Evolutionary conservation across 495 filamentous ascomycete genomes (phyloP), one percentile per base, ranked within the genome.

Genomic region (Penicillium angulare): DNA sequence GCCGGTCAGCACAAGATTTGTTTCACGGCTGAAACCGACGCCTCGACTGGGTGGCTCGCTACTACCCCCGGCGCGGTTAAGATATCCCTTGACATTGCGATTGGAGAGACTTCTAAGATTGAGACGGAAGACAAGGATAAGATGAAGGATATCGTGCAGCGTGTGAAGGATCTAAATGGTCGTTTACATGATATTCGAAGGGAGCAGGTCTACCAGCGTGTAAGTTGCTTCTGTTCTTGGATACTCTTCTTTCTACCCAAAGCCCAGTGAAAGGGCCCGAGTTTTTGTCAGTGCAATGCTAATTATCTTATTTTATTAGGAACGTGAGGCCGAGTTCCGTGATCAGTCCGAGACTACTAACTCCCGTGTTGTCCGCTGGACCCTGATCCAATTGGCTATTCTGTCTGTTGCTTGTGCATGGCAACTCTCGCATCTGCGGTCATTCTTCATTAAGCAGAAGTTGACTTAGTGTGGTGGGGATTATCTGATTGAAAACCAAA

Each of bases 371-470:
- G 87, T 98, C 20, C 84, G 90, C 49, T 98, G 93, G 93, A 90
- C 92, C 36, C 67, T 95, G 47, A 85, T 97, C 50, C 93, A 98
- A 70, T 72, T 97, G 50, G 79, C 83, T 49, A 83, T 98, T n/a
- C 75, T 98, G 32, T 90, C 87, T 22, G 79, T 87, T 40, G 95
- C 93, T 22, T 98, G 93, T 69, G 90, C 93, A 47, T 98, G 93
- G 93, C 93, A 98, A 71, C 79, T 98, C 26, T 95, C 90, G 10
- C 92, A 97, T 69, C 80, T 98, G 46, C 79, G 93, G 47, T 87
- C 89, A 18, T 98, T 98, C 79, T 98, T 98, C 76, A 98, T 98
- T 78, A 98, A 98, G 81, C 93, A 98, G 76, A 98, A 98, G 78
- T 80, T 98, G 63, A 97, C 93, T 42, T 75, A 24, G 45, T n/a